Evolutionary conservation across 2,329 filamentous ascomycete genomes (phyloP), one percentile per base, ranked within the genome.

Genomic region (Ceratocystis cacaofunesta): DNA sequence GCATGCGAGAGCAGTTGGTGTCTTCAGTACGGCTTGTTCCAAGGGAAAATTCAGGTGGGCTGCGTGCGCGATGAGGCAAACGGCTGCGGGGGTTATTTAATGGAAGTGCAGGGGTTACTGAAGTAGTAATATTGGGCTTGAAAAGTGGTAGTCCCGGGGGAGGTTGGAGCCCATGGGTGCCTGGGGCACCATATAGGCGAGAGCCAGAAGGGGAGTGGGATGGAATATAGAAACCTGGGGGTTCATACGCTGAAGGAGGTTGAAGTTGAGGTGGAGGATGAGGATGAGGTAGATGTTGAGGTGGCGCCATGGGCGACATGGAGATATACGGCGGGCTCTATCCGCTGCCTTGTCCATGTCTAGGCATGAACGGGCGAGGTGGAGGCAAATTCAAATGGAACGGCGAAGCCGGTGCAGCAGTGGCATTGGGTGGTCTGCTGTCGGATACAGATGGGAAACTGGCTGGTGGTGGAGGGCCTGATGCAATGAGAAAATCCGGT

Each of bases 321-420:
- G 55, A 36, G 17, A 58, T 58, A 58, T 58, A 36, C 55, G 55
- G 30, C 55, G 55, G 55, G 55, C 55, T 58, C 55, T 58, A 58
- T 58, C 55, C 55, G 55, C 55, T 58, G 55, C 55, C 30, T 58
- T 58, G 55, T 58, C 55, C 55, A 58, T 58, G 55, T 58, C 55
- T 58, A 15, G 28, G 28, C 19, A 58, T 36, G 32, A 58, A 36
- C 30, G 15, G 55, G 55, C 55, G 55, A 58, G 30, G 55, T n/a
- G 55, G 25, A 19, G 55, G 55, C 30, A 58, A 32, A 25, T 58
- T 58, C 2, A 36, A 30, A 58, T 58, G 25, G 22, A 58, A 58
- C 8, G 55, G 28, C 17, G 55, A 30, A 19, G 8, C 55, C 32
- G 55, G 19, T n/a, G 4, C n/a, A 36, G 19, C 55, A 36, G 55